Base-by-base conservation (phyloP, 78 protist species). In the Chrysochromulina parva region DNA sequence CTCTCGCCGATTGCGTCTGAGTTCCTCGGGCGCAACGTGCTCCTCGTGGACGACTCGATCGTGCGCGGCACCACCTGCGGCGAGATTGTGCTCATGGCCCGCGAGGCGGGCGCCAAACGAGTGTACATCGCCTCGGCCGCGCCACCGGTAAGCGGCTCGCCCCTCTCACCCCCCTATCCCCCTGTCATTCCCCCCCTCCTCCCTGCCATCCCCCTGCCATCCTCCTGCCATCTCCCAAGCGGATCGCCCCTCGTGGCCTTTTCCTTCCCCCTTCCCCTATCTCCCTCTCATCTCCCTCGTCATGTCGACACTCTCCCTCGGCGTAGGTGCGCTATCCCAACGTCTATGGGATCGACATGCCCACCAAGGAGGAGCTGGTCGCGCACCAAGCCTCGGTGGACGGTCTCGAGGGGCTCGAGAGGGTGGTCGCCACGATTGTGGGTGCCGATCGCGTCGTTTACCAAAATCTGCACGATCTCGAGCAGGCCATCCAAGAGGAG, bases 91-190 rank as follows among this genome's bases (percentile, higher is more conserved):
- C 65, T 14, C 17, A 93, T 93, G 95, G 95, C 78, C 20, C 82
- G 95, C n/a, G 95, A 93, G 22, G 94, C 92, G 9, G 95, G 95
- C 10, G 95, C 95, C 5, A 85, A 57, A 50, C 73, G 69, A n/a
- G 95, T 93, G 22, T 93, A 52, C 89, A 17, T 93, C 13, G 93
- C 95, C 19, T 93, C 95, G n/a, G 91, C 71, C 9, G 71, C 28
- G 9, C 62, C 62, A 14, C 62, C 62, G 28, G 24, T 10, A 13
- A 65, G 17, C 62, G 62, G 22, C 62, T 58, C 22, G 9, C 62
- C 14, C 62, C 62, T 58, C 62, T 58, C 62, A 58, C 62, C 14
- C 22, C 9, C 62, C 62, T 58, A 58, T 88, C 82, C n/a, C 94
- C 26, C 94, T 88, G 1, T 38, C 65, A n/a, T 50, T 92, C n/a